Percentiles rank a stretch among this genome's conserved stretches.
Conservation (phyloP, 345 rosid genomes). For the Cardamine resedifolia region DNA sequence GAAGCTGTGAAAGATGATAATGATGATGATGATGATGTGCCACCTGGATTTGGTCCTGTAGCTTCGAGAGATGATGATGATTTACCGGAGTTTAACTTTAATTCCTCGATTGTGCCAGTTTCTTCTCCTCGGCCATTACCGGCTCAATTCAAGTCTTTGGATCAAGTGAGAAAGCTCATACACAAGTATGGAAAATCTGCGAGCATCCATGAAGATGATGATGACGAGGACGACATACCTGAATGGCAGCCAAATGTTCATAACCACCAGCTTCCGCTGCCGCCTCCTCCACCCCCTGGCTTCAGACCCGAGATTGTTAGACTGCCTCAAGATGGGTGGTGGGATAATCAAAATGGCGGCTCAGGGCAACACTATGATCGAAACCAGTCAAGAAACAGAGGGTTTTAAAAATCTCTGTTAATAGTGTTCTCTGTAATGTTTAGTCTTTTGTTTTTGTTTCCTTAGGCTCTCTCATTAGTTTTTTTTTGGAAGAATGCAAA, state of each 20-base stretch:
- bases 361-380: slow-evolving; percentile 33
- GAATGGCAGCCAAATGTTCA: slow-evolving; percentile 79
- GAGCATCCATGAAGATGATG: slow-evolving; percentile 45
- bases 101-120: slow-evolving; percentile 22
- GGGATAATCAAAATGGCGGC: slow-evolving; percentile 29
- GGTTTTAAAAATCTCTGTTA: slow-evolving; percentile 22
- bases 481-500: slow-evolving; percentile 23
- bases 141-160: slow-evolving; percentile 31
- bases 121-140: slow-evolving; percentile 27
- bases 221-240: slow-evolving; percentile 88
- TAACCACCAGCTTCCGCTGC: slow-evolving; percentile 34
- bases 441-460: slow-evolving; percentile 9
- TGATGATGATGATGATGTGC: slow-evolving; percentile 63
- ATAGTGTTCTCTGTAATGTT: slow-evolving; percentile 25
- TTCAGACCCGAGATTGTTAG: slow-evolving; percentile 30
- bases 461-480: slow-evolving; percentile 15
- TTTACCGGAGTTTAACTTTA: slow-evolving; percentile 81
- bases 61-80: slow-evolving; percentile 76
- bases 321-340: slow-evolving; percentile 30
- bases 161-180: slow-evolving; percentile 80
- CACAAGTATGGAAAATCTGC: slow-evolving; percentile 79
- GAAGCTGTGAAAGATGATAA: slow-evolving; percentile 15
- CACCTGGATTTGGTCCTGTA: slow-evolving; percentile 90
- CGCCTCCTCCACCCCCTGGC: slow-evolving; percentile 29
- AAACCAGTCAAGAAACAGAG: slow-evolving; percentile 36